Conservation (phyloP, 129 eudicot genomes). For the Tagetes erecta region DNA sequence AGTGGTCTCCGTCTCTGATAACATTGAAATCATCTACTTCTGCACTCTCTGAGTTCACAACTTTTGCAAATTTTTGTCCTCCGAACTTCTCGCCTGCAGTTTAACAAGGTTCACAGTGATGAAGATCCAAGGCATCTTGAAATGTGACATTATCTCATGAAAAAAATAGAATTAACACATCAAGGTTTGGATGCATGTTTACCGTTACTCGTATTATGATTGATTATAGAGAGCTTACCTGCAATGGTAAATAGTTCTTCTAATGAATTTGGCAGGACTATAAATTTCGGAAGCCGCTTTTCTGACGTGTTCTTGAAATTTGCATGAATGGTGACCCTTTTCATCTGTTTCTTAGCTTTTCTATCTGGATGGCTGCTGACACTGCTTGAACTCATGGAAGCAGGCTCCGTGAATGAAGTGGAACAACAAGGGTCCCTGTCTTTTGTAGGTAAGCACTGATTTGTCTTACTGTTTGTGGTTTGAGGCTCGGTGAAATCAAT, state of each 20-base stretch:
- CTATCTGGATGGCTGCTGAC: constrained; percentile 30
- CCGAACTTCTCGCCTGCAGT: constrained; percentile 87
- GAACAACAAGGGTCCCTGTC: constrained; percentile 32
- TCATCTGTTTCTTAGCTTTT: constrained; percentile 32
- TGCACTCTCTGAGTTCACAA: constrained; percentile 72
- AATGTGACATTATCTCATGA: constrained; percentile 5
- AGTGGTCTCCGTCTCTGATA: constrained; percentile 83
- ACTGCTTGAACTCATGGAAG: constrained; percentile 40
- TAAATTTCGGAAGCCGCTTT: constrained; percentile 58
- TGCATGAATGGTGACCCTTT: constrained; percentile 75
- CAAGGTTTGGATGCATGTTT: constrained; percentile 20
- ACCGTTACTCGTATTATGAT: constrained; percentile 2
- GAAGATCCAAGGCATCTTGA: constrained; percentile 9
- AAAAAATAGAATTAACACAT: background rate
- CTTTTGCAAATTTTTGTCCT: constrained; percentile 45
- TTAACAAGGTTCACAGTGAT: constrained; percentile 24
- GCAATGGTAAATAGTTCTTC: constrained; percentile 65
- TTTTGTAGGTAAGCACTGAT: constrained; percentile 29
- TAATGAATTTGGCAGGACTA: constrained; percentile 79
- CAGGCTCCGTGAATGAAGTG: constrained; percentile 26
- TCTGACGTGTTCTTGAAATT: constrained; percentile 31
- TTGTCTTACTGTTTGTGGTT: constrained; percentile 18
- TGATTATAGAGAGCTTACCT: constrained; percentile 47
- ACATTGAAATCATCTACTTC: constrained; percentile 86
- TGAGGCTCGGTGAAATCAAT: constrained; percentile 44